Base-by-base conservation (phyloP, 768 basidiomycete species). In the Rhizopogon sp. region DNA sequence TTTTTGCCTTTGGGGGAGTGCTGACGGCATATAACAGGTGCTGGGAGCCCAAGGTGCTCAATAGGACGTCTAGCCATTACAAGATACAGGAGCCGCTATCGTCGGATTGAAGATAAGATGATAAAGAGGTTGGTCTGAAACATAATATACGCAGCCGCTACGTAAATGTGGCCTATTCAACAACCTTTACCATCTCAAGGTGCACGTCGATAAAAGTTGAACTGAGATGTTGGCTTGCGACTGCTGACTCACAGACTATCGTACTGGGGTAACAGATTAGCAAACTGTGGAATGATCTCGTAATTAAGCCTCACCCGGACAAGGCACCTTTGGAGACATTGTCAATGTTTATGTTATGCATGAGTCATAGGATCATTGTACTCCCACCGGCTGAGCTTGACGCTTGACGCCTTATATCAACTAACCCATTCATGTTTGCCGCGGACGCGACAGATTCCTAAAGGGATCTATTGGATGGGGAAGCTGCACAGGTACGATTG, bases 111-210 rank as follows among this genome's bases (percentile, higher is more conserved):
- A 56, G 75, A 83, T 31, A 91, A 89, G 35, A 69, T 79, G 56
- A 79, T 94, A 69, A 82, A 87, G 70, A 90, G 88, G 84, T 84
- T 39, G 20, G 72, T 35, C 33, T 58, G 5, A 8, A 35, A 3
- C 11, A 39, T 2, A 11, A 5, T 13, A 31, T 33, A 8, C 20
- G 25, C 53, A 84, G 83, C 59, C 83, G 84, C 58, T 90, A 91
- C 57, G 86, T 89, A 57, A 91, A 93, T 54, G 80, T 88, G 92
- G 92, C 8, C 70, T 94, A 33, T 89, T 9, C 83, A 88, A 25
- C 92, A 94, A 65, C 72, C 79, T 91, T 90, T 63, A 89, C 85
- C 58, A 83, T 67, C 77, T 88, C 62, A 81, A 83, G 63, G 81
- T 89, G 7, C 88, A 89, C 69, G 85, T 82, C 1, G 80, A 83